Base-by-base conservation (phyloP, 2,329 filamentous ascomycete species). In the Pezicula neosporulosa region DNA sequence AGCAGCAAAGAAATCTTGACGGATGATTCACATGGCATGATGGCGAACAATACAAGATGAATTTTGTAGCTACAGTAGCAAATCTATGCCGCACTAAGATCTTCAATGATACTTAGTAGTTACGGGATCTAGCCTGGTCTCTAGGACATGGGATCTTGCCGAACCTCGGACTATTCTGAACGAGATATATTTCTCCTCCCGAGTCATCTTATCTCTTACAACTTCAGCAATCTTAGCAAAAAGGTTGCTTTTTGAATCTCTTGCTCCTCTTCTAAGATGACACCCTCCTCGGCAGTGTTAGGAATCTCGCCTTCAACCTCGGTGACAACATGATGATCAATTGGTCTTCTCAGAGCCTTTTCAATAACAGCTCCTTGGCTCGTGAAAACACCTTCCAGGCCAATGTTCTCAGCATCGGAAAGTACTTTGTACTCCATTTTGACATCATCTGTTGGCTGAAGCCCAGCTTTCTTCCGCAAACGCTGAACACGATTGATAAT, bases 401-500 rank as follows among this genome's bases (percentile, higher is more conserved):
- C 90, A 53, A 92, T 78, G 42, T 82, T 79, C 2, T 94, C 88
- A 0, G 89, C 88, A 65, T 96, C 91, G 7, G 82, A 79, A 45
- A 95, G 72, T 5, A 97, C 83, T 52, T 78, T 79, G 73, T 96
- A 97, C 69, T 95, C 89, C 89, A 99, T 96, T 73, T 87, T 89
- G 56, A 99, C 86, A 65, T 97, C 94, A 65, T 99, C 94, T 0
- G 93, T 97, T 1, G 91, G 85, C 57, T 92, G 83, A 48, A 99
- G 77, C 1, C 90, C 90, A 7, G 92, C 92, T 76, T 94, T 94
- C 82, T 99, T 99, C 59, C 94, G 85, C 56, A 97, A 77, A 60
- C 89, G 83, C 73, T 99, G 94, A 19, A 99, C 88, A 38, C 93
- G 86, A 69, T 96, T 88, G 75, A 99, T 88, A 58, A 99, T 87